Conservation (phyloP, 2,329 filamentous ascomycete species). For the Juglanconis sp. region DNA sequence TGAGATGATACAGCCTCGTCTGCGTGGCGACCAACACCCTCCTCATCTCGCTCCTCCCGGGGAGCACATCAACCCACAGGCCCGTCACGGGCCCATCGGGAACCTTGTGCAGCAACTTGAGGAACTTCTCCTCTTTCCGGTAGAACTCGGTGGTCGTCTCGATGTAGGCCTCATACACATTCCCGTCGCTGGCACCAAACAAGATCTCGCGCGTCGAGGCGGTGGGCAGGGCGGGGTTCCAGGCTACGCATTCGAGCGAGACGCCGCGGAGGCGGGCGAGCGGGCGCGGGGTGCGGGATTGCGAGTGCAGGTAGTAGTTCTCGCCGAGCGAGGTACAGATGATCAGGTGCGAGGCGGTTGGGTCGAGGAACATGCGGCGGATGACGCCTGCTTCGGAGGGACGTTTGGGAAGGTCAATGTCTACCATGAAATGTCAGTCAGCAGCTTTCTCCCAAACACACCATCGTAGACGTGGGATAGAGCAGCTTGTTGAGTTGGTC, state of each 20-base stretch:
- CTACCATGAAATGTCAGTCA: conserved; percentile 41
- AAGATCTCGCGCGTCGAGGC: conserved; percentile 93
- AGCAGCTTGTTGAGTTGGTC: not conserved
- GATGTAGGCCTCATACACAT: conserved; percentile 91
- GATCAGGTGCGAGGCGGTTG: conserved; percentile 90
- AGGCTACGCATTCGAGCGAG: conserved; percentile 83
- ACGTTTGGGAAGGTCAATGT: conserved; percentile 95
- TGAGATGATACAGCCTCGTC: conserved; percentile 73
- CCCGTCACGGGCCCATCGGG: conserved; percentile 82
- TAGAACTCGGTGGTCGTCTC: conserved; percentile 95
- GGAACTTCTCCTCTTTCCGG: conserved; percentile 87
- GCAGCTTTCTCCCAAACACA: not conserved
- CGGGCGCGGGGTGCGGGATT: conserved; percentile 82
- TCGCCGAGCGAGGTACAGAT: conserved; percentile 89
- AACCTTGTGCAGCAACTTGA: conserved; percentile 78
- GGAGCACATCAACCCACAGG: conserved; percentile 75
- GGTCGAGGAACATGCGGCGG: conserved; percentile 93
- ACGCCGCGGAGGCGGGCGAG: conserved; percentile 82
- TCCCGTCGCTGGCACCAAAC: conserved; percentile 86
- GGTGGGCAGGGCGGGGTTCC: conserved; percentile 91
- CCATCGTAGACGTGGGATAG: not conserved
- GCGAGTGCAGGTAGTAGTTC: conserved; percentile 96
- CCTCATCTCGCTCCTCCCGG: conserved; percentile 64
- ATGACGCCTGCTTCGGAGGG: conserved; percentile 88
- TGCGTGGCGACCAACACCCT: conserved; percentile 79